Evolutionary conservation across 192 early-diverging fungal genomes (phyloP).

Genomic region (Rhizoclosmatium globosum): DNA sequence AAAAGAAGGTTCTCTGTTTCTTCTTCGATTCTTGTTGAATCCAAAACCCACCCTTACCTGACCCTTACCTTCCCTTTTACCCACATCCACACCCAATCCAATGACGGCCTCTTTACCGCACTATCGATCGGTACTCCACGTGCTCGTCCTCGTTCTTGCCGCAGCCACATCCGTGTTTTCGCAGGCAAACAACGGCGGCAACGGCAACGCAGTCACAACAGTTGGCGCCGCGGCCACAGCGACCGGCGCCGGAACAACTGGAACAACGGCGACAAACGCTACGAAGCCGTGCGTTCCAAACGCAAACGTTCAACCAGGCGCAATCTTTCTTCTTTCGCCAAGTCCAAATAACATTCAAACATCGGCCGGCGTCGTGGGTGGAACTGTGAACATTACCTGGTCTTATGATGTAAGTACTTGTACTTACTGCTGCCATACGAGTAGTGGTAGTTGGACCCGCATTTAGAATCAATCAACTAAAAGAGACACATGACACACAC

Average conservation of each 20-base stretch:
- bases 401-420: constrained; percentile 12
- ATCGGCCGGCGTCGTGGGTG: constrained; percentile 22
- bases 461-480: background rate
- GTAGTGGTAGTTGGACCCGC: background rate
- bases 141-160: background rate
- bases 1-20: background rate
- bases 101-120: constrained; percentile 92
- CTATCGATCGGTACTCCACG: constrained; percentile 77
- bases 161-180: background rate
- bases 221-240: background rate
- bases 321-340: constrained; percentile 21
- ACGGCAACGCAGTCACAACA: background rate
- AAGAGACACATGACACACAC: background rate
- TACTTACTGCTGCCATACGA: background rate
- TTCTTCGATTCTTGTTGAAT: no score
- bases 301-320: constrained; percentile 10
- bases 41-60: no score
- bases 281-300: constrained; percentile 11
- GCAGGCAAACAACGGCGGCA: background rate
- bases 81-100: constrained; percentile 85
- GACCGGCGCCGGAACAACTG: background rate
- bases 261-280: background rate
- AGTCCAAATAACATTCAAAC: constrained; percentile 9
- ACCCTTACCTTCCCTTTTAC: constrained; percentile 70
- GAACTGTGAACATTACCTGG: constrained; percentile 31